Conservation (phyloP, 129 eudicot species). For the Oenanthe sinensis region DNA sequence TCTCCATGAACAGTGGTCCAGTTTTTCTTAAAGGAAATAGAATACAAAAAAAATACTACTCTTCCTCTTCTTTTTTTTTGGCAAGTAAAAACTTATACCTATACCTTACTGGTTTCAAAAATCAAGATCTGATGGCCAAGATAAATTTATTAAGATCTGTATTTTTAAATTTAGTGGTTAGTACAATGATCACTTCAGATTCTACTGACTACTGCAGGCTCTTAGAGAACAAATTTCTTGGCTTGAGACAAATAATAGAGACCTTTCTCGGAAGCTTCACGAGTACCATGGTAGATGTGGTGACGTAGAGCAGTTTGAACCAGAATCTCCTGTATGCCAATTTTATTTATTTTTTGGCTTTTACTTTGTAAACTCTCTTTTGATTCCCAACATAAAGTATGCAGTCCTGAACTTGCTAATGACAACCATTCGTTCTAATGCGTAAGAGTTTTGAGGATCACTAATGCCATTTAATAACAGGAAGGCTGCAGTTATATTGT, state of each 20-base stretch:
- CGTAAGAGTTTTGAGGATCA: slow-evolving; percentile 1
- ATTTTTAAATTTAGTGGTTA: not conserved
- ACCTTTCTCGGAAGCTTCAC: slow-evolving; percentile 75
- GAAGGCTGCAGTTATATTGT: slow-evolving; percentile 23
- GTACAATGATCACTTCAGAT: slow-evolving; percentile 3
- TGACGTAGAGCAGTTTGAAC: slow-evolving; percentile 44
- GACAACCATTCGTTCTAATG: not conserved
- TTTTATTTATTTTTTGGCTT: not conserved
- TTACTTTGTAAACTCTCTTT: not conserved
- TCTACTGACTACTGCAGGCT: slow-evolving; percentile 31
- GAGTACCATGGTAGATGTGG: slow-evolving; percentile 44
- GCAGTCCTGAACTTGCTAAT: slow-evolving; percentile 12
- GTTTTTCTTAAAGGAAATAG: not conserved
- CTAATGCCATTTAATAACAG: slow-evolving; percentile 26
- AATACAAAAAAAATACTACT: not conserved
- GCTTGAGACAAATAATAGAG: slow-evolving; percentile 92
- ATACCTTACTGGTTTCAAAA: not conserved
- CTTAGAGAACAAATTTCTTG: slow-evolving; percentile 71
- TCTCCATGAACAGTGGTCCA: not conserved
- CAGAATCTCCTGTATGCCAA: slow-evolving; percentile 44
- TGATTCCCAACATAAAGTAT: not conserved
- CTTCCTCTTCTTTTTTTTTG: not conserved
- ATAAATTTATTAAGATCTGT: not conserved
- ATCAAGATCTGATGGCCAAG: not conserved
- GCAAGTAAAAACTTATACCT: not conserved